phyloP scores from a whole-genome alignment of 2,329 filamentous ascomycete genomes.

The Amesomyces nigricolor region DNA sequence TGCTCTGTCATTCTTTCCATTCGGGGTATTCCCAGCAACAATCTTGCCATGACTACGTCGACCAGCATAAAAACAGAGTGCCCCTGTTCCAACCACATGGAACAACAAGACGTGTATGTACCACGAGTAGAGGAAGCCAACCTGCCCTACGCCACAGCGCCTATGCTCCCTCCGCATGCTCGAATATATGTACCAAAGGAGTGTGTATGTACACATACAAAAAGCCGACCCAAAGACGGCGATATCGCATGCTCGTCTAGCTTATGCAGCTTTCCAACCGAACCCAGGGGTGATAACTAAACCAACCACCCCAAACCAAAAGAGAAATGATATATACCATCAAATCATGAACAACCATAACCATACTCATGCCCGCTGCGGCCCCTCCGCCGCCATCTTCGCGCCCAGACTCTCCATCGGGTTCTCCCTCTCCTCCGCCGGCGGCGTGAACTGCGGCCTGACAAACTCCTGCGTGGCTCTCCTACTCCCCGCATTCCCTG shows the following conservation, averaged over 20 bases:
- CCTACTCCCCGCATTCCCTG: neutral
- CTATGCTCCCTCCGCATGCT: neutral
- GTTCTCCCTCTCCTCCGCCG: slow-evolving; percentile 33
- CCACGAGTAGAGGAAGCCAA: no score
- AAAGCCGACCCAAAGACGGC: neutral
- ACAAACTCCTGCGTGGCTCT: slow-evolving; percentile 18
- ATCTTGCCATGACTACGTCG: neutral
- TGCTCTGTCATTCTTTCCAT: no score
- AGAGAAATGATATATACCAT: neutral
- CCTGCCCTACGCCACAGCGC: neutral
- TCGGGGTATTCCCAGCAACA: neutral
- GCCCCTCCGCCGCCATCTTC: neutral
- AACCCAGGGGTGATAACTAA: no score
- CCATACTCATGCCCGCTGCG: neutral
- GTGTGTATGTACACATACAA: neutral
- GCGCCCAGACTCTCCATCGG: slow-evolving; percentile 20
- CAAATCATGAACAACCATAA: neutral
- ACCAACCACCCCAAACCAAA: neutral
- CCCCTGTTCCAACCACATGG: no score
- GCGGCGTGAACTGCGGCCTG: slow-evolving; percentile 31
- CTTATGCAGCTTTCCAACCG: no score
- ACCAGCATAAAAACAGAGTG: neutral
- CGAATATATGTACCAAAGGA: no score
- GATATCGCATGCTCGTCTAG: neutral
- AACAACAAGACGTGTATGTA: no score